Conservation (phyloP, 495 filamentous ascomycete species). For the Astrocystis sublimbata region DNA sequence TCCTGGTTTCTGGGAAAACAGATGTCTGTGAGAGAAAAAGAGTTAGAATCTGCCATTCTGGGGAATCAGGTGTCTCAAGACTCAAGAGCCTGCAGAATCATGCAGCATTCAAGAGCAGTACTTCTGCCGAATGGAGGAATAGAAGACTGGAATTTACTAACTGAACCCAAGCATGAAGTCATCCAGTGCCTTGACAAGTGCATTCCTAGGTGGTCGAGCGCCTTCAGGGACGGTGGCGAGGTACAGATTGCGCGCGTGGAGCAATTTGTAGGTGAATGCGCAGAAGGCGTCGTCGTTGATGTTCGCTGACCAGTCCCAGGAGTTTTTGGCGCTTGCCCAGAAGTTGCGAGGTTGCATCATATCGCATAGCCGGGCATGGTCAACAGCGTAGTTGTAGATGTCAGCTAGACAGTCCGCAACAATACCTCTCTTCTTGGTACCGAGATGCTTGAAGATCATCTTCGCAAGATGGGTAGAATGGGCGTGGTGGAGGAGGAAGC, state of each 20-base stretch:
- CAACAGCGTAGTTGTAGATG: conserved; percentile 19
- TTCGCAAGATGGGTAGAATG: conserved; percentile 18
- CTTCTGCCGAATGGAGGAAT: no score
- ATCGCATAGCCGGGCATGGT: conserved; percentile 12
- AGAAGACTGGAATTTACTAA: no score
- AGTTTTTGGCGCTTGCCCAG: conserved; percentile 21
- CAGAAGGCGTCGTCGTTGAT: conserved; percentile 22
- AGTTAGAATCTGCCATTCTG: no score
- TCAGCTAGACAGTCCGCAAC: conserved; percentile 12
- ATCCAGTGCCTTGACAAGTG: conserved; percentile 18
- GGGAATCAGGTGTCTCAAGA: no score
- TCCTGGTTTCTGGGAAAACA: no score
- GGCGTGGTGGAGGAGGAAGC: conserved; percentile 18
- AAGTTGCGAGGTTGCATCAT: conserved; percentile 16
- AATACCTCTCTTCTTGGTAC: not conserved
- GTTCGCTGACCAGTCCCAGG: conserved; percentile 11
- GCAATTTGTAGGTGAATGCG: conserved; percentile 28
- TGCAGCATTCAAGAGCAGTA: no score
- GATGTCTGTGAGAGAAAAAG: no score
- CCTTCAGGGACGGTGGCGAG: not conserved
- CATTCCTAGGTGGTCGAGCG: not conserved
- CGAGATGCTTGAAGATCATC: not conserved
- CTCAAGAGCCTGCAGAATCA: no score
- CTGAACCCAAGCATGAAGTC: no score
- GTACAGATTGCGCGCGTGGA: conserved; percentile 23